Base-by-base conservation (phyloP, 2,329 filamentous ascomycete species). In the Colletotrichum brevisporum region DNA sequence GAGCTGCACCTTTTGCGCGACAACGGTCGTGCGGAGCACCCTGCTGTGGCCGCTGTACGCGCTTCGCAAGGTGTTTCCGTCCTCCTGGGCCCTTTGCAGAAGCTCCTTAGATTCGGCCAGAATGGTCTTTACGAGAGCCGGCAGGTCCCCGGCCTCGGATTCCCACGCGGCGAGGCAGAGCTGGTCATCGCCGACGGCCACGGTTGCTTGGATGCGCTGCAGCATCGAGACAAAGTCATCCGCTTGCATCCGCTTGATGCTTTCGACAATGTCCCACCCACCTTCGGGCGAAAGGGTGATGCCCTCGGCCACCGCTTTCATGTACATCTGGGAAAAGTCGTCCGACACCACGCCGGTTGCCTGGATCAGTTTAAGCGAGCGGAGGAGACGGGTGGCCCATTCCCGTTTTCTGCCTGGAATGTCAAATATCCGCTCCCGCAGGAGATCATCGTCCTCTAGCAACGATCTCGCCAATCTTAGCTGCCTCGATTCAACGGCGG, bases 1-100 rank as follows among this genome's bases (percentile, higher is more conserved):
- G 48, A 96, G 84, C 75, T 94, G 91, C 18, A 96, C 92, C 76
- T 93, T 92, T 76, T 95, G 92, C 16, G 92, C 92, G 58, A 95
- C 89, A 39, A 95, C 89, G 0, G 93, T 95, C 1, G 93, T 94
- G 52, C 94, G 87, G 48, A 94, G 81, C 51, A 92, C 89, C 72
- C 89, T 90, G 79, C 87, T 88, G 71, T 91, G 90, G 12, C 91
- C 86, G 73, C 91, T 91, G 78, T 96, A 92, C 76, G 91, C 91
- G 80, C 91, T 97, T 71, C 91, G 90, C 36, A 97, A 84, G 4
- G 84, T 79, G 45, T 82, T 83, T 10, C 84, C 81, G 4, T 82
- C 76, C 52, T 82, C 78, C 53, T 84, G 77, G 16, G 87, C 83
- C 51, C 79, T 79, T 41, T 79, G 75, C 24, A 85, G 75, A 6